phyloP scores from a whole-genome alignment of 73 alveolate species.

The Paramecium sexaurelia region DNA sequence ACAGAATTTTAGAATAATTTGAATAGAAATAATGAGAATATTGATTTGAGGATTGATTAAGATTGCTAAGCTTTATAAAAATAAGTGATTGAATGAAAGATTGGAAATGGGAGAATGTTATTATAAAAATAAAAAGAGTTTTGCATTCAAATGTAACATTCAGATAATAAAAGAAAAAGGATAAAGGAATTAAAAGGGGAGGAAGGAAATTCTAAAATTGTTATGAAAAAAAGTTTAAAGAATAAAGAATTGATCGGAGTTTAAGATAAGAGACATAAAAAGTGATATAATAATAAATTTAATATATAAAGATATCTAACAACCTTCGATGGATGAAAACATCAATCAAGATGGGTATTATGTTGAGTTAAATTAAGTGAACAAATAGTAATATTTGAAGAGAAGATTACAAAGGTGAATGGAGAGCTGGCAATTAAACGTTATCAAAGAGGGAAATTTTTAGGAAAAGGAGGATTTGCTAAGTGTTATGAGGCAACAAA shows the following conservation, averaged over 20 bases:
- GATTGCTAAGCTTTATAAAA: neutral
- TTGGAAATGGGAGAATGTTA: no score
- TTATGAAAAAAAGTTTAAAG: no score
- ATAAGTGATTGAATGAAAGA: neutral
- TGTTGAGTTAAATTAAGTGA: constrained; percentile 16
- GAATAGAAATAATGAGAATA: neutral
- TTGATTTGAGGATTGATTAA: neutral
- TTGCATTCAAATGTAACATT: no score
- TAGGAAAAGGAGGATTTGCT: constrained; percentile 95
- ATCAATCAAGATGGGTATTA: constrained; percentile 15
- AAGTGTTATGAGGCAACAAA: constrained; percentile 90
- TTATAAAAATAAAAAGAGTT: no score
- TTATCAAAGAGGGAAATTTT: constrained; percentile 83
- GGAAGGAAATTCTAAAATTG: neutral
- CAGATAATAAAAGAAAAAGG: neutral
- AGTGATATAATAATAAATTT: constrained; percentile 19
- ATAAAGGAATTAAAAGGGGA: neutral
- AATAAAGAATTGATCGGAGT: constrained; percentile 62
- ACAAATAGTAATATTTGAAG: constrained; percentile 79
- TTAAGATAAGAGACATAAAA: neutral
- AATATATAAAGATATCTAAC: constrained; percentile 21
- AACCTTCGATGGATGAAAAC: constrained; percentile 22
- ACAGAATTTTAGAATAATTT: neutral
- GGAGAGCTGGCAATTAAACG: constrained; percentile 82
- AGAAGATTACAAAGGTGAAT: constrained; percentile 81